Evolutionary conservation across 2,329 filamentous ascomycete species (phyloP), one percentile per base, ranked within the genome.

Genomic region (Alternaria sp.): DNA sequence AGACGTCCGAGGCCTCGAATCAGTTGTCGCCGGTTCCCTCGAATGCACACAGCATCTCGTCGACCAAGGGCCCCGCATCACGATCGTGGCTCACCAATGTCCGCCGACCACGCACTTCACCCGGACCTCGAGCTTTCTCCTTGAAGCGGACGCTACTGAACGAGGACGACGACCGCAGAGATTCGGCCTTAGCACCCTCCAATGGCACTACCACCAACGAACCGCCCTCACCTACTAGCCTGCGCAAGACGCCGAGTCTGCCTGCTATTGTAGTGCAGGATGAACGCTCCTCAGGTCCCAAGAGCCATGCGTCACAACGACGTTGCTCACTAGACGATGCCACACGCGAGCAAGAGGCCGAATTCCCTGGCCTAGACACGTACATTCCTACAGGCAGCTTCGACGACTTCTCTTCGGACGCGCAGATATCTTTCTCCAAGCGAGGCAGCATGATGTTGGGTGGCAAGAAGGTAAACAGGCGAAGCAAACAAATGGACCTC

Each of bases 391-490:
- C 81, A 3, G 81, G 81, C 36, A 81, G 78, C 55, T 81, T 87
- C 47, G 85, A 85, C 58, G 85, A 84, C 39, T 74, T 89, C 55
- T 80, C 80, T 16, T 75, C 77, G n/a, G 77, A 81, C 38, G 80
- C 81, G 53, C 81, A 83, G 41, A 76, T 89, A 62, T 82, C 84
- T 46, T 89, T 89, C 67, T 88, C 86, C 12, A 86, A 85, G 57
- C 79, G 87, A 56, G 87, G 87, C 52, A 89, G 86, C 75, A 81
- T 89, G 74, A 75, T 89, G 63, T 75, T 86, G 63, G 84, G 82
- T 32, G 84, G 84, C 11, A 83, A 83, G 73, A 83, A 82, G 67
- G 82, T 82, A 57, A 81, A 80, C 52, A 64, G 65, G 42, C 74
- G 67, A 56, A 77, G 74, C 43, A 72, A 68, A 56, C 72, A 74